Evolutionary conservation across 495 filamentous ascomycete species (phyloP).

Genomic region (Xanthoparmelia taractica): DNA sequence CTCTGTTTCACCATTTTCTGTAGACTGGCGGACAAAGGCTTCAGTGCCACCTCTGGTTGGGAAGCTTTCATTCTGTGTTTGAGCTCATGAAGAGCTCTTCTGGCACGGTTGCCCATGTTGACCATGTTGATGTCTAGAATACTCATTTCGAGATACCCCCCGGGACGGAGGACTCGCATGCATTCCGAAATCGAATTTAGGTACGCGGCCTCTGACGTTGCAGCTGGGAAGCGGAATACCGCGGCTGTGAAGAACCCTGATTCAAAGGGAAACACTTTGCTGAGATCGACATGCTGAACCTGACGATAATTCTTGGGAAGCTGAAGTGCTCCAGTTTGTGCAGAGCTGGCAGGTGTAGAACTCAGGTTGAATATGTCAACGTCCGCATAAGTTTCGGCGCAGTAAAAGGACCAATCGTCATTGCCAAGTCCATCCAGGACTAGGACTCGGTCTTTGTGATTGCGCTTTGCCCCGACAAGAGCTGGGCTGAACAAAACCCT

Average conservation of each 20-base stretch:
- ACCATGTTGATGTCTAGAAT: slow-evolving; percentile 80
- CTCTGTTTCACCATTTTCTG: slow-evolving; percentile 65
- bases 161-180: slow-evolving; percentile 81
- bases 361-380: slow-evolving; percentile 82
- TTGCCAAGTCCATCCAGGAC: slow-evolving; percentile 88
- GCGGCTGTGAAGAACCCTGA: slow-evolving; percentile 75
- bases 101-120: slow-evolving; percentile 71
- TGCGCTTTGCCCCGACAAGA: slow-evolving; percentile 63
- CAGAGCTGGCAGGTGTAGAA: slow-evolving; percentile 20
- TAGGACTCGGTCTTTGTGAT: slow-evolving; percentile 50
- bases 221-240: slow-evolving; percentile 81
- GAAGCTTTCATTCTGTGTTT: slow-evolving; percentile 66
- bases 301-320: slow-evolving; percentile 81
- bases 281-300: slow-evolving; percentile 60
- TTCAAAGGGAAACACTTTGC: slow-evolving; percentile 75
- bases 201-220: slow-evolving; percentile 64
- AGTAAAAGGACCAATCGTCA: slow-evolving; percentile 97
- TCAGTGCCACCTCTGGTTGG: slow-evolving; percentile 57
- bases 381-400: slow-evolving; percentile 79
- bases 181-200: slow-evolving; percentile 77
- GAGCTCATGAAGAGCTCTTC: slow-evolving; percentile 65
- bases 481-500: slow-evolving; percentile 91
- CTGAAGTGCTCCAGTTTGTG: slow-evolving; percentile 36
- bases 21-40: slow-evolving; percentile 68
- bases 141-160: slow-evolving; percentile 81